Conservation (phyloP, 768 basidiomycete genomes). For the Hygrocybe punicea region DNA sequence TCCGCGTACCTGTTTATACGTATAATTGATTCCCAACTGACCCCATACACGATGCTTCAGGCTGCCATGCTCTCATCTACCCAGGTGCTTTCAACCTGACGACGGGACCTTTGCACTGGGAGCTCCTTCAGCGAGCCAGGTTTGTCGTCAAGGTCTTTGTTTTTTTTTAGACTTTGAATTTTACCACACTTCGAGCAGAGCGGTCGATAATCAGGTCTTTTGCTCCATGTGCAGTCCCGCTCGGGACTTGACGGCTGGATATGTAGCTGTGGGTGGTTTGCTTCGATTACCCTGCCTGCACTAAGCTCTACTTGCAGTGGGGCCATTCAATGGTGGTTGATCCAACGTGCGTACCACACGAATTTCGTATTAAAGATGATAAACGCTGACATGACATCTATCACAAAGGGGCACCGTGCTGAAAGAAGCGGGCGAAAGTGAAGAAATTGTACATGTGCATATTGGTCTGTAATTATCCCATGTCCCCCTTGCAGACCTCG, state of each 20-base stretch:
- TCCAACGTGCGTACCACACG: slow-evolving; percentile 62
- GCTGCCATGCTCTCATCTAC: slow-evolving; percentile 85
- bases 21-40: not conserved
- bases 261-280: slow-evolving; percentile 73
- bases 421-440: slow-evolving; percentile 68
- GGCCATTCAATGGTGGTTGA: slow-evolving; percentile 91
- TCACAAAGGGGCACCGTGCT: slow-evolving; percentile 66
- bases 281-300: not conserved
- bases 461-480: slow-evolving; percentile 58
- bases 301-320: slow-evolving; percentile 51
- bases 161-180: not conserved
- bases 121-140: slow-evolving; percentile 82
- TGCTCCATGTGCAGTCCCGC: slow-evolving; percentile 96
- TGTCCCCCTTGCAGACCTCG: not conserved
- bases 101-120: slow-evolving; percentile 96
- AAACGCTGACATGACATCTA: slow-evolving; percentile 7
- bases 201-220: slow-evolving; percentile 96
- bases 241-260: slow-evolving; percentile 72
- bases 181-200: slow-evolving; percentile 45
- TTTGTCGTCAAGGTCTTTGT: slow-evolving; percentile 29
- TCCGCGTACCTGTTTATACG: slow-evolving; percentile 24
- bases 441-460: slow-evolving; percentile 73
- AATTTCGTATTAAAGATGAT: not conserved
- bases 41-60: slow-evolving; percentile 33
- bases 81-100: slow-evolving; percentile 95